Evolutionary conservation across 139 green algal species (phyloP).

Genomic region (Dunaliella primolecta): DNA sequence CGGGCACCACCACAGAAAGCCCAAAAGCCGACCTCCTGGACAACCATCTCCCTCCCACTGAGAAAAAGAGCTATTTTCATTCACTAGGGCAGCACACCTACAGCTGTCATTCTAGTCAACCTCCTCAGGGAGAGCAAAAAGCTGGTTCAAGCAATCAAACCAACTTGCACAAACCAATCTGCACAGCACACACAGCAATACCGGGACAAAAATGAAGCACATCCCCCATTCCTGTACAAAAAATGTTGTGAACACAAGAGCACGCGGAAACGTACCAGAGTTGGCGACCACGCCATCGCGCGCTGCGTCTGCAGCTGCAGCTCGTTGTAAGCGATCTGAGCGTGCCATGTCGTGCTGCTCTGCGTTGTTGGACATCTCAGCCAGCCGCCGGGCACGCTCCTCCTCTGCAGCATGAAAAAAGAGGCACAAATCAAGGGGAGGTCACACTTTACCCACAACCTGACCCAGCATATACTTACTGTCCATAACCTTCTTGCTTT

Average conservation of each 20-base stretch:
- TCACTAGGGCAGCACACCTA: too few relatives aligned
- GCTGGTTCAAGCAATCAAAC: too few relatives aligned
- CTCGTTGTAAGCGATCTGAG: conserved; percentile 40
- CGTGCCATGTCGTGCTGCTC: conserved; percentile 66
- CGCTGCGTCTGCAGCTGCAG: conserved; percentile 32
- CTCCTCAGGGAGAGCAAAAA: too few relatives aligned
- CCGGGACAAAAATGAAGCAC: neutral
- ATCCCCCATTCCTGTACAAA: too few relatives aligned
- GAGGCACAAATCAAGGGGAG: neutral
- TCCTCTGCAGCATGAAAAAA: conserved; percentile 49
- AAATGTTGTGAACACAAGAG: too few relatives aligned
- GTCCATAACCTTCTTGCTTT: too few relatives aligned
- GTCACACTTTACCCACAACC: neutral
- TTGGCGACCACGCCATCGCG: neutral
- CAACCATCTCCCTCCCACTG: too few relatives aligned
- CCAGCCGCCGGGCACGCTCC: conserved; percentile 66
- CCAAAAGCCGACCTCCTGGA: too few relatives aligned
- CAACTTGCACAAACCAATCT: too few relatives aligned
- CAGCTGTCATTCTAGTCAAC: too few relatives aligned
- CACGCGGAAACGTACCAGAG: conserved; percentile 16
- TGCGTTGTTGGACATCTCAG: conserved; percentile 84
- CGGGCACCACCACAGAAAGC: too few relatives aligned
- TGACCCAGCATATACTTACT: neutral
- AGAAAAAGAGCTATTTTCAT: too few relatives aligned
- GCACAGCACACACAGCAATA: neutral